Evolutionary conservation across 2,329 filamentous ascomycete species (phyloP), one percentile per base, ranked within the genome.

Genomic region (Westerdykella ornata): DNA sequence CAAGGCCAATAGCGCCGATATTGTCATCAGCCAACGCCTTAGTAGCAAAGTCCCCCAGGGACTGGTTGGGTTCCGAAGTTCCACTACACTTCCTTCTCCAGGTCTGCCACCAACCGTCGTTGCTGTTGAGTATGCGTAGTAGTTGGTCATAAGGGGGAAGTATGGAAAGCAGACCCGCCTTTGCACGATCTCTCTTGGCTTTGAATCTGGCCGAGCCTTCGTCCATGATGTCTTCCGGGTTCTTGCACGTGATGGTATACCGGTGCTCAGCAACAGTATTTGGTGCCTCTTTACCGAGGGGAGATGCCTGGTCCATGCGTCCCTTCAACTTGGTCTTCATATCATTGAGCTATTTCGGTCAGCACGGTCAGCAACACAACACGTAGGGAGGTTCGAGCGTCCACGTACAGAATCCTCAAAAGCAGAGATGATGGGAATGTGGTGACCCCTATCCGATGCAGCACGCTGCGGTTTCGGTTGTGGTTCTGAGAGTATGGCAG

Each of bases 21-120:
- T 36, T 72, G 52, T 42, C 72, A 45, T 57, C 73, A 53, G 45
- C 69, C 56, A 52, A 70, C 63, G 45, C 75, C 61, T 51, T 68
- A 44, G 41, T 71, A 53, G 59, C 71, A 69, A 47, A 77, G 14
- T 65, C 51, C 16, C 60, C 19, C 49, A 59, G 63, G 47, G 45
- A 68, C 52, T 45, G 62, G 56, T 55, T 56, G 12, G 60, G 59
- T 20, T 63, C 57, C 13, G 63, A 60, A 11, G 72, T 68, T 9
- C 68, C 70, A 40, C 63, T 66, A 34, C 63, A 65, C 42, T 70
- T 70, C 41, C 62, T 58, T 22, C 66, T 62, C 60, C 66, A 71
- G 17, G 65, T 65, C 32, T 56, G 49, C 68, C 68, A 72, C 68
- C 67, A 70, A 11, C 61, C 59, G 18, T 62, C 56, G 39, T 69